Evolutionary conservation across 331 rosid genomes (phyloP).

Genomic region (Saraca asoca): DNA sequence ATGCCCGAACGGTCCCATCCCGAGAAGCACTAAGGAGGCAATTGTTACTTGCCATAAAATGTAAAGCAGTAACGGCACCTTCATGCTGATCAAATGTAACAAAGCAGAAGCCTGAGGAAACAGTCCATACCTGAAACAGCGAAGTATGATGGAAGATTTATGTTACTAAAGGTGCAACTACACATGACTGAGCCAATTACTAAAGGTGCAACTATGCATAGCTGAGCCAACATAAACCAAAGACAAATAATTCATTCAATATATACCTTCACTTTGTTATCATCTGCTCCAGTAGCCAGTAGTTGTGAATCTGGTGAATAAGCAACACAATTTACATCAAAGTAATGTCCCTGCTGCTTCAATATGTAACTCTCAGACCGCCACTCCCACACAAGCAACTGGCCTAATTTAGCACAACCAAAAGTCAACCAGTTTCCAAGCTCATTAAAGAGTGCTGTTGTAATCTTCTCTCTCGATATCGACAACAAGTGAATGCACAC

Average conservation of each 20-base stretch:
- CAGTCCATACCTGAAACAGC: constrained; percentile 80
- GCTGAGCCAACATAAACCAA: neutral
- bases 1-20: constrained; percentile 95
- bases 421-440: constrained; percentile 89
- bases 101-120: constrained; percentile 83
- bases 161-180: constrained; percentile 14
- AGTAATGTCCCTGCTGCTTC: constrained; percentile 97
- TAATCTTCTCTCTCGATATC: constrained; percentile 82
- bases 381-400: constrained; percentile 98
- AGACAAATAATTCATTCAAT: constrained; percentile 17
- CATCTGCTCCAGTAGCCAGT: constrained; percentile 95
- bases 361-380: constrained; percentile 82
- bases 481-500: constrained; percentile 82
- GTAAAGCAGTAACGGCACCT: constrained; percentile 87
- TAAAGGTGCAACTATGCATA: constrained; percentile 14
- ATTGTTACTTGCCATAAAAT: constrained; percentile 73
- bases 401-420: constrained; percentile 91
- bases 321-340: constrained; percentile 84
- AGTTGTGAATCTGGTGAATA: constrained; percentile 85
- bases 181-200: neutral
- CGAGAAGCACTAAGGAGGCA: constrained; percentile 88
- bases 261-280: constrained; percentile 93
- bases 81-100: constrained; percentile 89
- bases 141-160: constrained; percentile 16
- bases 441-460: constrained; percentile 75